Conservation (phyloP, 495 filamentous ascomycete genomes). For the Lasiosphaeria hispida region DNA sequence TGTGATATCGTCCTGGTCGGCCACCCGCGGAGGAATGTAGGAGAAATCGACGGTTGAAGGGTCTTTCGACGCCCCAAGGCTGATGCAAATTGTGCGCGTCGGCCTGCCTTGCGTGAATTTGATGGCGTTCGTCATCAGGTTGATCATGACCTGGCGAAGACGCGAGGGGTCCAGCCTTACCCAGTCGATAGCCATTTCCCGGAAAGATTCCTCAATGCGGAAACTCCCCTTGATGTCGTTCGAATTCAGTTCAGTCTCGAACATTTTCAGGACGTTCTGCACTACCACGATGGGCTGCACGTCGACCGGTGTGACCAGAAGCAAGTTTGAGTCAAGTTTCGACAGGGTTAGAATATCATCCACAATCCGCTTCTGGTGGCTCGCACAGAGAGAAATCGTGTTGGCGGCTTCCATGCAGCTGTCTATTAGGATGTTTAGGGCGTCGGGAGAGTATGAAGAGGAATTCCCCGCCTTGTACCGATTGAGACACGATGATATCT, state of each 20-base stretch:
- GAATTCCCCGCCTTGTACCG: constrained; percentile 33
- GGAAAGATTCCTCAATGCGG: constrained; percentile 61
- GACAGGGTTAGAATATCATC: constrained; percentile 81
- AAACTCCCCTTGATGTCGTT: constrained; percentile 72
- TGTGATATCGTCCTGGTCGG: constrained; percentile 50
- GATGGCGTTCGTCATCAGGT: constrained; percentile 76
- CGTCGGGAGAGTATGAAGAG: constrained; percentile 9
- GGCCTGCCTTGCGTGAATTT: constrained; percentile 68
- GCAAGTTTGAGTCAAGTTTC: constrained; percentile 78
- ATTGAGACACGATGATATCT: constrained; percentile 58
- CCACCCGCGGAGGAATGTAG: constrained; percentile 56
- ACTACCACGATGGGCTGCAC: constrained; percentile 68
- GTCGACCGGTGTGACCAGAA: constrained; percentile 71
- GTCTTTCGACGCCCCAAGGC: constrained; percentile 62
- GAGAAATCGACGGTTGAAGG: constrained; percentile 48
- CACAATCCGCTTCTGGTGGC: constrained; percentile 75
- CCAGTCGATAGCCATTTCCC: constrained; percentile 65
- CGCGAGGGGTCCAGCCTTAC: constrained; percentile 75
- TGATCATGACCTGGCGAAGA: constrained; percentile 76
- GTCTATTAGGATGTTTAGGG: constrained; percentile 38
- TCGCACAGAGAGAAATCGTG: constrained; percentile 78
- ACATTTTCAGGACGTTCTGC: constrained; percentile 72
- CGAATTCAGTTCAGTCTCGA: constrained; percentile 71
- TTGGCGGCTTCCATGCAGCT: constrained; percentile 72
- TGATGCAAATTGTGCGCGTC: constrained; percentile 64